Base-by-base conservation (phyloP, 2,329 filamentous ascomycete genomes). In the Tothia fuscella region DNA sequence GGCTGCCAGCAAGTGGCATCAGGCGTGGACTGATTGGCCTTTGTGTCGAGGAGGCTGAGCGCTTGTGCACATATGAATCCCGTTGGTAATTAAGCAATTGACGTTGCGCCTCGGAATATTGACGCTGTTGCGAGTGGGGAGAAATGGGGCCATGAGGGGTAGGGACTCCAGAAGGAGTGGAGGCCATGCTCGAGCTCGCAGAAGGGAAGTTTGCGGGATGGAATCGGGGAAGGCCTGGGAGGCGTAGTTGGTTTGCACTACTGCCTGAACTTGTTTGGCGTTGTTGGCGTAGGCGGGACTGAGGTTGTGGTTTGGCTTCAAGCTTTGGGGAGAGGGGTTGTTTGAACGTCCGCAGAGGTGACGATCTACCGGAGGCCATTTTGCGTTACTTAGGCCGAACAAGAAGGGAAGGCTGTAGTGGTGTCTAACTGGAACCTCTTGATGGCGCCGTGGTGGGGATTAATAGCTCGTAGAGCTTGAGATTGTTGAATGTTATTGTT, bases 161-260 rank as follows among this genome's bases (percentile, higher is more conserved):
- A 48, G 55, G 59, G 21, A 56, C 51, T 25, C 56, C 58, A 7
- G 59, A 60, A 46, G 62, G 58, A 2, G 62, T 61, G 26, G 47
- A 56, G 38, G 54, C 53, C 10, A 51, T 44, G 39, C 61, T 67
- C 12, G 59, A 59, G 34, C 54, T 53, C 35, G 58, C 49, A 26
- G 60, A 63, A 7, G 64, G 61, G 50, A 64, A 71, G 53, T 71
- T 70, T 47, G 68, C 66, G 5, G 68, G 68, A 46, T 72, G 68
- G 57, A 69, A 71, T 44, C 66, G 62, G 33, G 68, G 68, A 30
- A 72, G 57, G 2, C 62, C 63, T n/a, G 67, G 65, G 12, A 71
- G 54, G 17, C 31, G 21, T 16, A 44, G 13, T 16, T 35, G 19
- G 38, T 26, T 26, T 6, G 24, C 9, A 16, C 28, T 36, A 20